phyloP scores from a whole-genome alignment of 108 stramenopile genomes.

The Cyclotella kingstonii region DNA sequence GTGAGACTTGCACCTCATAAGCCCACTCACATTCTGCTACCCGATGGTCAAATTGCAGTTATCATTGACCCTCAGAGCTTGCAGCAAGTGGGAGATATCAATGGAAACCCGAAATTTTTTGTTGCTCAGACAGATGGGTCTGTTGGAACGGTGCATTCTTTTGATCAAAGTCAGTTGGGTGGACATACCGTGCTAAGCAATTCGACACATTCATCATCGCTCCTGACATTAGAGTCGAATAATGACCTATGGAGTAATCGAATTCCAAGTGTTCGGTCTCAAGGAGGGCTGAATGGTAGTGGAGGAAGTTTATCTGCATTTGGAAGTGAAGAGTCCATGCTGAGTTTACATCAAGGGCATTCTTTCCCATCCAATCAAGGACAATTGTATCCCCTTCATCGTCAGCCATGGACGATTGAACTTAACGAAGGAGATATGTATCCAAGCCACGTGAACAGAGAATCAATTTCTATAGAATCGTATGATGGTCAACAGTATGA shows the following conservation, averaged over 20 bases:
- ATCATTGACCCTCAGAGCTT: constrained; percentile 40
- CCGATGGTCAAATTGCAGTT: constrained; percentile 43
- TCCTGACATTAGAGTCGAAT: constrained; percentile 30
- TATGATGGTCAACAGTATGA: constrained; percentile 13
- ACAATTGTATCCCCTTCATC: constrained; percentile 4
- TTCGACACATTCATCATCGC: constrained; percentile 29
- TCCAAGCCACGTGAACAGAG: constrained; percentile 6
- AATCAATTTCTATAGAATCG: constrained; percentile 7
- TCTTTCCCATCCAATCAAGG: constrained; percentile 4
- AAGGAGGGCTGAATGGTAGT: constrained; percentile 31
- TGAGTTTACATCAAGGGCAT: constrained; percentile 15
- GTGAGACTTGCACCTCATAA: constrained; percentile 19
- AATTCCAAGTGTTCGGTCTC: constrained; percentile 2
- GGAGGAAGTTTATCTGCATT: constrained; percentile 34
- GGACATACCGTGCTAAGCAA: constrained; percentile 33
- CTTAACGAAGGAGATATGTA: constrained; percentile 14
- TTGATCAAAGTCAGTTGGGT: constrained; percentile 23
- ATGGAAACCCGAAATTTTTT: constrained; percentile 34
- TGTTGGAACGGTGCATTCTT: constrained; percentile 14
- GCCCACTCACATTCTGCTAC: constrained; percentile 35
- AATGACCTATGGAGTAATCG: constrained; percentile 28
- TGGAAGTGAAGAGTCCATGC: constrained; percentile 31
- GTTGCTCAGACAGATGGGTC: constrained; percentile 31
- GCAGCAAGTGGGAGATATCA: constrained; percentile 35
- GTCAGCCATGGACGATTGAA: constrained; percentile 20